Conservation (phyloP, 371 early-diverging fungal species). For the Actinomortierella ambigua region DNA sequence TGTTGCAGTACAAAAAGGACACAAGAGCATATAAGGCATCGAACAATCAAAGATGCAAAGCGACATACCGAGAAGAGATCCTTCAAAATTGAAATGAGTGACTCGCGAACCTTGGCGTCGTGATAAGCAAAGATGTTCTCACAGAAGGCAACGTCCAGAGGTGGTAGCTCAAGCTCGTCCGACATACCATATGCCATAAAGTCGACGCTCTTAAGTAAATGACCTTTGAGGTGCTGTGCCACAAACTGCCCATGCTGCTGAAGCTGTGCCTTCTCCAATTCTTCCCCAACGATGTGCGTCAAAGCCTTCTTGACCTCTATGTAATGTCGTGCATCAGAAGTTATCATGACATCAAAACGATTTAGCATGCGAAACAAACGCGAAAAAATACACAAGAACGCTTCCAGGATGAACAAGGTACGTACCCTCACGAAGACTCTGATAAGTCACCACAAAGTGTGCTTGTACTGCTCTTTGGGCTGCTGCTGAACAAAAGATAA, state of each 20-base stretch:
- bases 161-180: constrained; percentile 62
- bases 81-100: constrained; percentile 27
- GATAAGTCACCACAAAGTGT: constrained; percentile 60
- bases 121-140: constrained; percentile 60
- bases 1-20: neutral
- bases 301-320: constrained; percentile 69
- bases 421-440: constrained; percentile 63
- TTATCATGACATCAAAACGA: neutral
- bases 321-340: neutral
- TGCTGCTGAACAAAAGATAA: too few species aligned
- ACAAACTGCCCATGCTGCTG: constrained; percentile 61
- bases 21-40: neutral
- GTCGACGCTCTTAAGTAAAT: constrained; percentile 58
- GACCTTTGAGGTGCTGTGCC: constrained; percentile 56
- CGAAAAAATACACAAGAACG: too few species aligned
- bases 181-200: constrained; percentile 67
- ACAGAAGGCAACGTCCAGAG: constrained; percentile 60
- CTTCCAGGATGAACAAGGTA: too few species aligned
- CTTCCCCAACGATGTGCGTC: constrained; percentile 50
- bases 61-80: constrained; percentile 32
- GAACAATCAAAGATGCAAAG: neutral
- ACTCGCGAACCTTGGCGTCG: constrained; percentile 50
- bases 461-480: constrained; percentile 31
- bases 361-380: neutral
- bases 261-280: constrained; percentile 49